Conservation (phyloP, 331 rosid genomes). For the Quercus phellos region DNA sequence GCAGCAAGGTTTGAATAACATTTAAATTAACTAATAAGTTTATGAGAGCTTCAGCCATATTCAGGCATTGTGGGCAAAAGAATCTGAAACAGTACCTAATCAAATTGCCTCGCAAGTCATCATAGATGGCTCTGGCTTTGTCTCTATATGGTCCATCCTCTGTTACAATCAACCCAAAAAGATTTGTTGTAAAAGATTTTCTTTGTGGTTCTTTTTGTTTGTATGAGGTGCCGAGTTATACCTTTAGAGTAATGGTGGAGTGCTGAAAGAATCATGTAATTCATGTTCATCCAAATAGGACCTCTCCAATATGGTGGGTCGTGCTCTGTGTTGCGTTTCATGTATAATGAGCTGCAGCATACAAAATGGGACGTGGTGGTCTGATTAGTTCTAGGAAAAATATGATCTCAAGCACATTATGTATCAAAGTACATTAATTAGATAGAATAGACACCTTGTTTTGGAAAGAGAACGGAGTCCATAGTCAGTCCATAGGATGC, state of each 20-base stretch:
- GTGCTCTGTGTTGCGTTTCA: conserved; percentile 89
- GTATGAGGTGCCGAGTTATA: conserved; percentile 13
- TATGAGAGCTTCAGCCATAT: background rate
- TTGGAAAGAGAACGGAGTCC: conserved; percentile 96
- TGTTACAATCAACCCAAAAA: conserved; percentile 14
- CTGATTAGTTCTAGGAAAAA: conserved; percentile 18
- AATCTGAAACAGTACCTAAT: conserved; percentile 26
- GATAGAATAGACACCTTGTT: conserved; percentile 54
- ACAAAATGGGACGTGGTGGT: conserved; percentile 5
- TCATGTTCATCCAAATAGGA: conserved; percentile 92
- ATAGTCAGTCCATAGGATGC: conserved; percentile 79
- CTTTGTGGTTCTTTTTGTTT: background rate
- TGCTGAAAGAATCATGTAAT: conserved; percentile 82
- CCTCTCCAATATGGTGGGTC: conserved; percentile 97
- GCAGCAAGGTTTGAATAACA: conserved; percentile 10
- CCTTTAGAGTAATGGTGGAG: conserved; percentile 89
- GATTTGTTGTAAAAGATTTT: no score
- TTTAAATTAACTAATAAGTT: background rate
- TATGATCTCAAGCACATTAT: conserved; percentile 2
- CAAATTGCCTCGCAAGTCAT: conserved; percentile 43
- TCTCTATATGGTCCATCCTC: conserved; percentile 44
- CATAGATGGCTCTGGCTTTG: conserved; percentile 34
- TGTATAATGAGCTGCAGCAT: conserved; percentile 62
- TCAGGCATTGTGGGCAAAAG: background rate
- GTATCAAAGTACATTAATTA: background rate